Percentiles rank a stretch among this genome's conserved stretches.
phyloP scores from a whole-genome alignment of 2,329 filamentous ascomycete species.

The Phaeosphaeriaceae sp. region DNA sequence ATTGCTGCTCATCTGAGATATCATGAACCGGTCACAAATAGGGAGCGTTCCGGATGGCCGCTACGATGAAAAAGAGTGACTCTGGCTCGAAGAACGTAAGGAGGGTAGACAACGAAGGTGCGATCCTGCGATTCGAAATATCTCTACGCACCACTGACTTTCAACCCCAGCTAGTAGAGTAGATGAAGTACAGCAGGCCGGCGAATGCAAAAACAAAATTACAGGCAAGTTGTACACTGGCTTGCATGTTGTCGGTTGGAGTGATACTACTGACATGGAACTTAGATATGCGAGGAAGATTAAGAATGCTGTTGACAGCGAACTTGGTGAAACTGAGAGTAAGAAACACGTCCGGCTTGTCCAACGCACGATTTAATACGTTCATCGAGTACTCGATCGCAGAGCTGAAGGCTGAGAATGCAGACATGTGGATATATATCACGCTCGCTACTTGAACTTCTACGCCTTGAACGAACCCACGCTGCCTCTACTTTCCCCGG shows the following conservation, averaged over 20 bases:
- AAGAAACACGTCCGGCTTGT: slow-evolving; percentile 72
- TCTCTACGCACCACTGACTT: slow-evolving; percentile 15
- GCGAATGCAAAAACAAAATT: slow-evolving; percentile 38
- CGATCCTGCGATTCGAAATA: slow-evolving; percentile 4
- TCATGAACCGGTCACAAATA: slow-evolving; percentile 73
- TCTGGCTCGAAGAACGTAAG: slow-evolving; percentile 63
- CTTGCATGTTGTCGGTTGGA: slow-evolving; percentile 70
- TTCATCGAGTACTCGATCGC: slow-evolving; percentile 69
- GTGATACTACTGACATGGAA: slow-evolving; percentile 63
- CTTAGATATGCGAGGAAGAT: slow-evolving; percentile 69
- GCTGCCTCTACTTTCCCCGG: too few species aligned
- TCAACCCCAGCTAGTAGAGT: slow-evolving; percentile 44
- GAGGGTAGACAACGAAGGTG: slow-evolving; percentile 52
- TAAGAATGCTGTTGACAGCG: slow-evolving; percentile 69
- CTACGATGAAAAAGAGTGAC: slow-evolving; percentile 66
- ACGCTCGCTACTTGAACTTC: slow-evolving; percentile 64
- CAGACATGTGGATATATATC: slow-evolving; percentile 68
- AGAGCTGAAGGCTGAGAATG: slow-evolving; percentile 67
- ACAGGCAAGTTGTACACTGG: slow-evolving; percentile 67
- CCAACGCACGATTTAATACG: slow-evolving; percentile 67
- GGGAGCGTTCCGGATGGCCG: slow-evolving; percentile 69
- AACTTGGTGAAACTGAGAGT: slow-evolving; percentile 70
- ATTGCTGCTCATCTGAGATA: slow-evolving; percentile 67
- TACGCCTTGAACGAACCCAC: slow-evolving; percentile 7
- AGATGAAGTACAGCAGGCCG: slow-evolving; percentile 67